These are phyloP conservation scores for Termitomyces sp. DNA, from an alignment of 768 basidiomycete genomes.

Conservation along the genomic window DNA sequence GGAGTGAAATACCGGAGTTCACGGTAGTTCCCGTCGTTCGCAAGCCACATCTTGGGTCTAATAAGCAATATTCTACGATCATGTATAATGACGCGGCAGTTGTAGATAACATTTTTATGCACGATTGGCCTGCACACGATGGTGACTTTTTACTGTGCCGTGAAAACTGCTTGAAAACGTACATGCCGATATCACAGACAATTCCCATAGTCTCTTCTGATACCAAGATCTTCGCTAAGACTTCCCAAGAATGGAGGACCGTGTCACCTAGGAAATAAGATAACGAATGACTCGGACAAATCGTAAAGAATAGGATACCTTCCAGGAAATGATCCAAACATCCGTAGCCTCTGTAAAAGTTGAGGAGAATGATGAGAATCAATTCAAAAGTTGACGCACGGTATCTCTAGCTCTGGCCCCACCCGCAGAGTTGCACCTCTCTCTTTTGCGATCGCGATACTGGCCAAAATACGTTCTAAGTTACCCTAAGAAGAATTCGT, in stretches of 20 bases:
- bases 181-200: conserved; percentile 97
- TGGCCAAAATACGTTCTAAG: conserved; percentile 83
- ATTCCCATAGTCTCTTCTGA: conserved; percentile 82
- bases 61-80: conserved; percentile 88
- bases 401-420: conserved; percentile 95
- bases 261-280: conserved; percentile 73
- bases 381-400: conserved; percentile 42
- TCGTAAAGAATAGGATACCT: conserved; percentile 44
- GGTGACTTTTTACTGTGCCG: background rate
- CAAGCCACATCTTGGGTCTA: conserved; percentile 99
- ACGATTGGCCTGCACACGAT: conserved; percentile 76
- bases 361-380: background rate
- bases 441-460: conserved; percentile 85
- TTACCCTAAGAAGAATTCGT: conserved; percentile 64
- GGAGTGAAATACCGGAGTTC: conserved; percentile 90
- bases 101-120: conserved; percentile 98
- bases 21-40: conserved; percentile 98
- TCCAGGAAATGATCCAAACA: conserved; percentile 98
- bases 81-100: conserved; percentile 89
- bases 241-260: conserved; percentile 95
- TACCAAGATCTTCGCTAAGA: conserved; percentile 85
- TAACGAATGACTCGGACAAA: background rate
- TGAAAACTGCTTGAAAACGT: conserved; percentile 22
- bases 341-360: conserved; percentile 79
- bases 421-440: conserved; percentile 89